These are phyloP conservation scores for Speleostelium caveatum DNA, from an alignment of 78 protist species.

Conservation along the genomic window DNA sequence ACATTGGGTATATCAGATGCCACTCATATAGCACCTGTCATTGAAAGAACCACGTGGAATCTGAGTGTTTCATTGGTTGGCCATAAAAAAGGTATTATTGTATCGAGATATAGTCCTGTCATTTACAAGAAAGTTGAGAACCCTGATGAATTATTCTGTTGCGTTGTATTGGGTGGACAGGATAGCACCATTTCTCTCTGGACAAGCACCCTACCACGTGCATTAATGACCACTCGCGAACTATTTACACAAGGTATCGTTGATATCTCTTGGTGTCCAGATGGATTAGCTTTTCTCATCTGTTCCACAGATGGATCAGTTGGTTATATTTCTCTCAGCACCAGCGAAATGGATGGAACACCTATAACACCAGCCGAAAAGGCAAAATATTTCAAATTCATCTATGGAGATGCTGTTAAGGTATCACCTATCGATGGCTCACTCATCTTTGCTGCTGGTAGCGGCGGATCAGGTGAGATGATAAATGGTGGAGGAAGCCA, in stretches of 20 bases:
- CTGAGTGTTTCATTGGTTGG: conserved; percentile 41
- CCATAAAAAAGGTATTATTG: conserved; percentile 31
- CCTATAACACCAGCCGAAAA: conserved; percentile 23
- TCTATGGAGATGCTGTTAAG: conserved; percentile 54
- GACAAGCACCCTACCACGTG: conserved; percentile 31
- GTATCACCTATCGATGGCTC: conserved; percentile 16
- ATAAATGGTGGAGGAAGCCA: conserved; percentile 1
- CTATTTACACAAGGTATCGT: conserved; percentile 47
- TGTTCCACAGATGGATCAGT: conserved; percentile 56
- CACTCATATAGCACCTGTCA: conserved; percentile 31
- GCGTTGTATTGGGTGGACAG: conserved; percentile 41
- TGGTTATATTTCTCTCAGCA: conserved; percentile 16
- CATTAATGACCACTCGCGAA: conserved; percentile 5
- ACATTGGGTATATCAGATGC: conserved; percentile 19
- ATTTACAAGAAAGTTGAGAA: conserved; percentile 10
- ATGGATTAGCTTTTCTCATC: conserved; percentile 42
- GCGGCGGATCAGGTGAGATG: background rate
- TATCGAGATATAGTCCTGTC: conserved; percentile 27
- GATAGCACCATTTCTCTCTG: conserved; percentile 51
- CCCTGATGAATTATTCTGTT: background rate
- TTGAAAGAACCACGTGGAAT: conserved; percentile 44
- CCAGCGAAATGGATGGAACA: conserved; percentile 24
- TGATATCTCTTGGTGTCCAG: conserved; percentile 70
- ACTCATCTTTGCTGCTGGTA: background rate
- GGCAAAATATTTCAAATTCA: background rate